These are phyloP conservation scores for Drechslerella stenobrocha DNA, from an alignment of 2,329 filamentous ascomycete genomes.

Conservation along the genomic window DNA sequence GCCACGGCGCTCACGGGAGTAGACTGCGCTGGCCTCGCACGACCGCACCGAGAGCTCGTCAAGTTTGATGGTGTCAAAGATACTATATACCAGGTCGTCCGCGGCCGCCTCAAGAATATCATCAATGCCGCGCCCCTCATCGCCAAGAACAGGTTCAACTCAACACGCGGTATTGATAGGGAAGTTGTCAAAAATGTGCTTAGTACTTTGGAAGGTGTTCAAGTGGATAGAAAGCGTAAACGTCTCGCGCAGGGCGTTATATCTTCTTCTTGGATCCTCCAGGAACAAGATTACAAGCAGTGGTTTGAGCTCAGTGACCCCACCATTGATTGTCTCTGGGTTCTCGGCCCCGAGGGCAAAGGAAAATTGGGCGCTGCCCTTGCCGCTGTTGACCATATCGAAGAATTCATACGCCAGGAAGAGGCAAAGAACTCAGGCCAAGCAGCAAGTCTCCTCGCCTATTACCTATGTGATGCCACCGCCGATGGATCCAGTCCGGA, in stretches of 20 bases:
- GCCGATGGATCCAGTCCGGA: conserved; percentile 57
- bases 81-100: conserved; percentile 55
- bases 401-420: conserved; percentile 52
- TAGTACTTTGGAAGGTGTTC: conserved; percentile 55
- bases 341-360: conserved; percentile 57
- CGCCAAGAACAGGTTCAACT: conserved; percentile 56
- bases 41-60: conserved; percentile 57
- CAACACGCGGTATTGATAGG: conserved; percentile 56
- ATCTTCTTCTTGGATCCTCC: conserved; percentile 56
- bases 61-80: conserved; percentile 58
- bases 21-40: conserved; percentile 55
- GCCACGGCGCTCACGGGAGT: conserved; percentile 56
- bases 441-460: conserved; percentile 55
- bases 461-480: conserved; percentile 57
- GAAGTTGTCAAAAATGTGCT: conserved; percentile 54
- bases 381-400: conserved; percentile 56
- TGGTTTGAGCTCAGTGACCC: conserved; percentile 54
- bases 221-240: conserved; percentile 55
- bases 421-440: conserved; percentile 50
- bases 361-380: conserved; percentile 58
- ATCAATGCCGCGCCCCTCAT: conserved; percentile 55
- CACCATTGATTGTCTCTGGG: conserved; percentile 56
- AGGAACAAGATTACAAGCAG: conserved; percentile 55
- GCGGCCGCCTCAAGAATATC: conserved; percentile 55
- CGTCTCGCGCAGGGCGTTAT: conserved; percentile 53